These are phyloP conservation scores for Nakazawaea ernobii DNA, from an alignment of 805 yeast genomes.

Conservation along the genomic window DNA sequence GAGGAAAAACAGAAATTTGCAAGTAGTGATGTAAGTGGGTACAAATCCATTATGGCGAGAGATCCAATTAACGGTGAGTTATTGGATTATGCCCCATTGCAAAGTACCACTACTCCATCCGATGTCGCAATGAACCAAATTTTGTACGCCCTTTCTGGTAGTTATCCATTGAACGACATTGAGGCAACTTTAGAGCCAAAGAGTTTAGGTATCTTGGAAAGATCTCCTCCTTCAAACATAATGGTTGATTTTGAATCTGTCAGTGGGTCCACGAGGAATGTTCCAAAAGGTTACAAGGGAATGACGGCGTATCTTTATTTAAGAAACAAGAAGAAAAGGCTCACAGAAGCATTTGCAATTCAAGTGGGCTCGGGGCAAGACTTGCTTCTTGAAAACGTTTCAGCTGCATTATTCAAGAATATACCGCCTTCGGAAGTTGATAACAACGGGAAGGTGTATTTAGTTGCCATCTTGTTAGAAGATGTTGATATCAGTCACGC, in stretches of 20 bases:
- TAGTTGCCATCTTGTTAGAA: conserved; percentile 75
- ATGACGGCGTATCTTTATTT: conserved; percentile 70
- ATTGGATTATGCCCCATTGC: conserved; percentile 28
- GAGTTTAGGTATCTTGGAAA: conserved; percentile 39
- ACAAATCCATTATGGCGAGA: conserved; percentile 63
- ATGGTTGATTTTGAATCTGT: conserved; percentile 74
- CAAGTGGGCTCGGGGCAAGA: conserved; percentile 54
- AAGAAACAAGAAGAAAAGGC: conserved; percentile 53
- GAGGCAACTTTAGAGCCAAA: conserved; percentile 35
- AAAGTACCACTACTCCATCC: conserved; percentile 33
- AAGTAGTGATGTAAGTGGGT: conserved; percentile 37
- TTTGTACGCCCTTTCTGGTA: conserved; percentile 65
- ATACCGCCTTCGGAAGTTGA: conserved; percentile 60
- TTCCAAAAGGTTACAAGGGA: conserved; percentile 65
- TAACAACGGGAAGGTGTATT: conserved; percentile 58
- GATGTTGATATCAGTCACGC: conserved; percentile 42
- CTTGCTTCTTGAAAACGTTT: conserved; percentile 56
- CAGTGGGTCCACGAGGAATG: conserved; percentile 46
- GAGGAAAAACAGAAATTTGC: conserved; percentile 16
- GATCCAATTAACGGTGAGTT: conserved; percentile 54
- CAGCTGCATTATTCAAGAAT: conserved; percentile 76
- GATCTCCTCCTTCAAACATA: conserved; percentile 57
- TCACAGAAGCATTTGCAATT: conserved; percentile 78
- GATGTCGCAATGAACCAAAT: conserved; percentile 62
- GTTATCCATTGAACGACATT: conserved; percentile 49